Percentiles rank a stretch among this genome's conserved stretches.
Conservation (phyloP, 1,284 basidiomycete genomes). For the Ganoderma meredithae region DNA sequence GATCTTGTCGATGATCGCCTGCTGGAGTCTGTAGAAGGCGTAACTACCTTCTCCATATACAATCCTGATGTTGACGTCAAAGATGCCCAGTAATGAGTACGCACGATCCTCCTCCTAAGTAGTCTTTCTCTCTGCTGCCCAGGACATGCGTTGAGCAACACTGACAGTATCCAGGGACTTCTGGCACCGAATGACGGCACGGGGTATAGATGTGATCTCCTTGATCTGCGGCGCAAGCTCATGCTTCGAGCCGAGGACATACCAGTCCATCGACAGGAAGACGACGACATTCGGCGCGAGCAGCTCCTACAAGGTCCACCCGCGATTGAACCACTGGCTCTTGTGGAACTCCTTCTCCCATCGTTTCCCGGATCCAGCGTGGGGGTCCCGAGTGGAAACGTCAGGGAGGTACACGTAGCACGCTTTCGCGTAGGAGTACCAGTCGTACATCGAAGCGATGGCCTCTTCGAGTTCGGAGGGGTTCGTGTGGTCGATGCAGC, state of each 20-base stretch:
- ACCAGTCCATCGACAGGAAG: conserved; percentile 5
- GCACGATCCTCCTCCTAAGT: conserved; percentile 9
- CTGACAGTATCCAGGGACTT: background rate
- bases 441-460: conserved; percentile 11
- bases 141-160: background rate
- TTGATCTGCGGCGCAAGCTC: background rate
- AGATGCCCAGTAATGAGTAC: conserved; percentile 9
- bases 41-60: conserved; percentile 6
- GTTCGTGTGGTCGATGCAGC: conserved; percentile 5
- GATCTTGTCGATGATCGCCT: conserved; percentile 6
- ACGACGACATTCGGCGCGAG: conserved; percentile 3
- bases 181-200: background rate
- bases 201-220: background rate
- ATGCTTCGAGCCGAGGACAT: background rate
- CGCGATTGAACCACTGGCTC: background rate
- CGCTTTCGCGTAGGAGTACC: conserved; percentile 1
- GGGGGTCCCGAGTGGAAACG: background rate
- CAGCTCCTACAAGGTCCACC: conserved; percentile 11
- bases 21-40: conserved; percentile 1
- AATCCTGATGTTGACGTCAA: conserved; percentile 2
- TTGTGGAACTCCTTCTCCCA: background rate
- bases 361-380: too few relatives aligned
- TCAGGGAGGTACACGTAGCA: conserved; percentile 13
- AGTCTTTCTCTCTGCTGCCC: background rate
- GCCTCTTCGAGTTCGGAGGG: conserved; percentile 5